These are phyloP conservation scores for Fistulifera solaris DNA, from an alignment of 108 stramenopile genomes.

Conservation along the genomic window DNA sequence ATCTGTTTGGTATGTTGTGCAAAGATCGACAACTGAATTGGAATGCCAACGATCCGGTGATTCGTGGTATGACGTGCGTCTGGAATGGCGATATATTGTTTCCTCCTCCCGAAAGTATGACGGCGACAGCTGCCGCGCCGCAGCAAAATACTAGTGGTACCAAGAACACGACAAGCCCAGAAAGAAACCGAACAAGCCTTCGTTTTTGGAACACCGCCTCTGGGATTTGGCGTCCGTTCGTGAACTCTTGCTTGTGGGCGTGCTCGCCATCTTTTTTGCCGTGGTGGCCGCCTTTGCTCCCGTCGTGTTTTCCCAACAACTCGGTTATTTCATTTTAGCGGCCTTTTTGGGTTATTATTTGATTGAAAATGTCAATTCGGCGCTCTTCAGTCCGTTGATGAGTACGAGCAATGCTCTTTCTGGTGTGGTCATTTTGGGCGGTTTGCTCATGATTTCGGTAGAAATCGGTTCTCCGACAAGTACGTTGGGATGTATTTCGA, in stretches of 20 bases:
- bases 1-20: slow-evolving; percentile 64
- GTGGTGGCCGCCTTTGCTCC: slow-evolving; percentile 37
- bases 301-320: slow-evolving; percentile 30
- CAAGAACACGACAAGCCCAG: not conserved
- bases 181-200: slow-evolving; percentile 13
- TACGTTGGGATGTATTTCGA: slow-evolving; percentile 59
- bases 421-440: slow-evolving; percentile 82
- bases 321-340: slow-evolving; percentile 60
- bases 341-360: slow-evolving; percentile 66
- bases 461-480: slow-evolving; percentile 40
- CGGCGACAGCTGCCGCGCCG: slow-evolving; percentile 20
- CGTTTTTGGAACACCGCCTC: slow-evolving; percentile 36
- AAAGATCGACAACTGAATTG: slow-evolving; percentile 11
- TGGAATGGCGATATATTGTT: slow-evolving; percentile 38
- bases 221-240: slow-evolving; percentile 40
- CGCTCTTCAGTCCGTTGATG: slow-evolving; percentile 85
- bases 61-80: slow-evolving; percentile 55
- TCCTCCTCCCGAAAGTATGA: slow-evolving; percentile 59
- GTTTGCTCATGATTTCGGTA: slow-evolving; percentile 66
- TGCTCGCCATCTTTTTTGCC: slow-evolving; percentile 27
- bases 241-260: slow-evolving; percentile 17
- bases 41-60: slow-evolving; percentile 63
- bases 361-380: slow-evolving; percentile 74
- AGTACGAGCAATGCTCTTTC: slow-evolving; percentile 80
- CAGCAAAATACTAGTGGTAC: not conserved